Percentiles rank a stretch among this genome's conserved stretches.
phyloP scores from a whole-genome alignment of 768 basidiomycete genomes.

The Mycena filopes region DNA sequence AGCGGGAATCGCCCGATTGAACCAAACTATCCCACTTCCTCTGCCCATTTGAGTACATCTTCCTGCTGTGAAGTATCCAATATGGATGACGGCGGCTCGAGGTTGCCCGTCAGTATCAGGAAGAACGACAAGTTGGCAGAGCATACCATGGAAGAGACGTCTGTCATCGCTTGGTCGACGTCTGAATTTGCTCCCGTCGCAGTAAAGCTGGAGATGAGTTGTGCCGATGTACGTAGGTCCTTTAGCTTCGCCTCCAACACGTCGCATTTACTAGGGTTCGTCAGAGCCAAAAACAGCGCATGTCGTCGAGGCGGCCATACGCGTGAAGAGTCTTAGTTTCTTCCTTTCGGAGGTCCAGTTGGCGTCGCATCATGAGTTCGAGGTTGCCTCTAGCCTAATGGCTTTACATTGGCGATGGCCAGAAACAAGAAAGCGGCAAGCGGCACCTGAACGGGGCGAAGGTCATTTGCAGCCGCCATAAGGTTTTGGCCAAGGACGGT shows the following conservation, averaged over 20 bases:
- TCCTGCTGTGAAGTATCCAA: slow-evolving; percentile 18
- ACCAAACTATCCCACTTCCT: slow-evolving; percentile 37
- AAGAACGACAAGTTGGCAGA: neutral
- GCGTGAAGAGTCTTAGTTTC: slow-evolving; percentile 77
- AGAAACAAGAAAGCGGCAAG: slow-evolving; percentile 1
- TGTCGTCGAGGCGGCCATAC: slow-evolving; percentile 53
- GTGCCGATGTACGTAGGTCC: slow-evolving; percentile 58
- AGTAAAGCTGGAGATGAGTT: slow-evolving; percentile 18
- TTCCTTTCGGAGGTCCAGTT: slow-evolving; percentile 76
- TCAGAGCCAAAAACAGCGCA: neutral
- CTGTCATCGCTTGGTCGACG: slow-evolving; percentile 7
- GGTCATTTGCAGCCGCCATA: slow-evolving; percentile 90
- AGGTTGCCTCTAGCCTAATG: slow-evolving; percentile 81
- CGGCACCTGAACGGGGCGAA: slow-evolving; percentile 85
- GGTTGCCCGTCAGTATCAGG: neutral
- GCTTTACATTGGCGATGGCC: slow-evolving; percentile 10
- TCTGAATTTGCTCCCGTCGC: neutral
- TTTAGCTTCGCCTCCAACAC: slow-evolving; percentile 70
- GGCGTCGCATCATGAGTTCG: slow-evolving; percentile 83
- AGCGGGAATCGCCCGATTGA: neutral
- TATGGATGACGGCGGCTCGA: slow-evolving; percentile 2
- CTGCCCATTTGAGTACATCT: slow-evolving; percentile 42
- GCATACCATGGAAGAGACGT: slow-evolving; percentile 6
- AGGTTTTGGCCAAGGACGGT: slow-evolving; percentile 84
- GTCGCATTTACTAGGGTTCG: slow-evolving; percentile 71